Percentiles rank a stretch among this genome's conserved stretches.
These are phyloP conservation scores for Hymenoscyphus fructigenus DNA, from an alignment of 2,329 filamentous ascomycete genomes.

Conservation along the genomic window DNA sequence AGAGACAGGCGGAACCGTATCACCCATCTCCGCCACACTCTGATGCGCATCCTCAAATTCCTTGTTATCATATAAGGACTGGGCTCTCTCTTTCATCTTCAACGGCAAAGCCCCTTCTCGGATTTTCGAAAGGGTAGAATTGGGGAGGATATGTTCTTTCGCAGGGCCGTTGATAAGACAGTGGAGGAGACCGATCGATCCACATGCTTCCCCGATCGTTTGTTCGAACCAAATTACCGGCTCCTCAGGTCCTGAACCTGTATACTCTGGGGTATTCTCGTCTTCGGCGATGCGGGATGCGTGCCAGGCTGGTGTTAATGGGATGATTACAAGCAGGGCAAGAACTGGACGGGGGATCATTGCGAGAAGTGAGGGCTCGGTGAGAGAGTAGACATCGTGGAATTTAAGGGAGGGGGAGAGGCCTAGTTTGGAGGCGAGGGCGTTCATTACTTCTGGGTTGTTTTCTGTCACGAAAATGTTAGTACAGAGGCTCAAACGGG, in stretches of 20 bases:
- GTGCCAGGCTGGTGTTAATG: conserved; percentile 79
- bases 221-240: conserved; percentile 95
- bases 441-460: conserved; percentile 88
- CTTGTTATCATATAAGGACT: conserved; percentile 74
- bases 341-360: conserved; percentile 88
- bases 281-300: conserved; percentile 75
- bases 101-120: conserved; percentile 70
- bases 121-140: conserved; percentile 55
- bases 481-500: neutral
- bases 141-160: conserved; percentile 68
- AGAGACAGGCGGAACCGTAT: conserved; percentile 68
- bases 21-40: conserved; percentile 80
- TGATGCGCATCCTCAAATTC: conserved; percentile 78
- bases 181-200: conserved; percentile 85
- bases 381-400: conserved; percentile 91
- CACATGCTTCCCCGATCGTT: conserved; percentile 93
- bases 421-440: conserved; percentile 79
- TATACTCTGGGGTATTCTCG: conserved; percentile 60
- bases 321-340: conserved; percentile 91
- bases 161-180: conserved; percentile 77
- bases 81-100: conserved; percentile 63
- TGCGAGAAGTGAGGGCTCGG: conserved; percentile 79
- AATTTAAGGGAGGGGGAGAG: conserved; percentile 73
- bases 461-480: conserved; percentile 47
- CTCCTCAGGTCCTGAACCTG: conserved; percentile 67